Base-by-base conservation (phyloP, 1,284 basidiomycete species). In the Vanrija humicola region DNA sequence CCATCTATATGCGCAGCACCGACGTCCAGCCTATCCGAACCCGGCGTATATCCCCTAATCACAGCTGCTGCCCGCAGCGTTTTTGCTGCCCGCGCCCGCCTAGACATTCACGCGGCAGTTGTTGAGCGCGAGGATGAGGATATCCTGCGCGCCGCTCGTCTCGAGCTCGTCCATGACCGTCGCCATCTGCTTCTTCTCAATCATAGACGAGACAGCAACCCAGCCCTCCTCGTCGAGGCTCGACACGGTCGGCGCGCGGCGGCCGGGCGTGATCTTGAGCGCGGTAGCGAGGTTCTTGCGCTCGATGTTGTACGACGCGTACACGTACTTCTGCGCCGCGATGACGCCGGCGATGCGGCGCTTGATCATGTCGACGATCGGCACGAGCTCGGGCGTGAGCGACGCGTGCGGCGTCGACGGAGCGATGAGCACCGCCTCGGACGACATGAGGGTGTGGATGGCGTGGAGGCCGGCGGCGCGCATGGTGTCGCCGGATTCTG, bases 401-500 rank as follows among this genome's bases (percentile, higher is more conserved):
- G 86, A 78, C 0, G 83, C 80, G 76, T 90, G 85, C 0, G 84
- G 83, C 8, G 78, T 80, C 51, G 78, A 79, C 1, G 93, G 90
- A 58, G 86, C 87, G 81, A 99, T 97, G 45, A 99, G 84, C 51
- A 97, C 90, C 3, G 95, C 95, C 78, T 99, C 89, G 0, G 92
- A 90, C 45, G 84, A 76, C 54, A 98, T 83, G 15, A 98, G 77
- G 2, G 91, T 95, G 44, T 87, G 88, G 69, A 98, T 96, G 29
- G 93, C 85, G 75, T 90, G 89, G 52, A 99, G 81, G 46, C 95
- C 95, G 2, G 94, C 95, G 23, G 95, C 96, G 43, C 95, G 90
- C 96, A 99, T 99, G 2, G 95, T 99, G 69, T 98, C 96, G 28
- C 95, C 95, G n/a, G 91, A 96, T 77, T 98, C 95, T 91, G 73